Evolutionary conservation across 2,329 filamentous ascomycete genomes (phyloP).

Genomic region (Camillea tinctor): DNA sequence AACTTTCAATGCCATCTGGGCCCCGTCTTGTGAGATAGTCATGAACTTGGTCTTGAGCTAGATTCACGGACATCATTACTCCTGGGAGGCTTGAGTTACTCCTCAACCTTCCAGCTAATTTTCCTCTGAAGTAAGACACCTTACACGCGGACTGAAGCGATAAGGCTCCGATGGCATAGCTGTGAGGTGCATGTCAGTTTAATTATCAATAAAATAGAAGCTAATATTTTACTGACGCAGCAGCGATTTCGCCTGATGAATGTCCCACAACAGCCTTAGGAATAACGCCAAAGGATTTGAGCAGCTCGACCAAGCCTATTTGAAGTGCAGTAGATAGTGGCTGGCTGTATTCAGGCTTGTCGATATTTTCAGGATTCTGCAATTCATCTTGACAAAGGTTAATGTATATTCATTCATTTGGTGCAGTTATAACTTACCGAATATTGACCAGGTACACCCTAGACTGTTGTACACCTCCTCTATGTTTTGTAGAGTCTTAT

Average conservation of each 20-base stretch:
- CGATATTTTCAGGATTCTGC: conserved; percentile 20
- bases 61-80: conserved; percentile 33
- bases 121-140: conserved; percentile 34
- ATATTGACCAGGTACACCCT: conserved; percentile 27
- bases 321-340: conserved; percentile 35
- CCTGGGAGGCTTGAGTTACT: conserved; percentile 10
- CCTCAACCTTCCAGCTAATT: conserved; percentile 26
- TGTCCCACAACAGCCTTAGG: conserved; percentile 33
- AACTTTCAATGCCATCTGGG: conserved; percentile 9
- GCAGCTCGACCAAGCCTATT: conserved; percentile 34
- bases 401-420: background rate
- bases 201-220: background rate
- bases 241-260: conserved; percentile 39
- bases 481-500: conserved; percentile 10
- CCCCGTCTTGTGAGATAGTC: conserved; percentile 23
- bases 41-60: conserved; percentile 22
- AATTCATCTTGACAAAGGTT: conserved; percentile 20
- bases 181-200: conserved; percentile 2
- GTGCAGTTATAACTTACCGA: conserved; percentile 16
- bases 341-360: conserved; percentile 30
- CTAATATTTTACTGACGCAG: conserved; percentile 27
- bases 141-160: conserved; percentile 30
- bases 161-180: conserved; percentile 27
- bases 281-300: conserved; percentile 26
- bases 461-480: conserved; percentile 14